Conservation (phyloP, 2,329 filamentous ascomycete genomes). For the Colletotrichum magnum region DNA sequence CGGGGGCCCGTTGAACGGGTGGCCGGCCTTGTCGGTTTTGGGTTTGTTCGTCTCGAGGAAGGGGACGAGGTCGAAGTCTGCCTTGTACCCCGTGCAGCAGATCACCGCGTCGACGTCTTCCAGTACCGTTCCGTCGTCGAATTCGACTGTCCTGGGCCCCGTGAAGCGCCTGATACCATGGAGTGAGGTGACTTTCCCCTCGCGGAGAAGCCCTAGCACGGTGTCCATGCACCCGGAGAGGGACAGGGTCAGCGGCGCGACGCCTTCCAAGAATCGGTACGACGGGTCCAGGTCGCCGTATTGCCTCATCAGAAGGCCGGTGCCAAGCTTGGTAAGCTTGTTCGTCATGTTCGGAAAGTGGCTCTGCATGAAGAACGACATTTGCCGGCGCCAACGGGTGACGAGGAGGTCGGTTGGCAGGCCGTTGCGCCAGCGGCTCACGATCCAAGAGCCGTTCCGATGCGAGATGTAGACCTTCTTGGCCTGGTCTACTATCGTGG, state of each 20-base stretch:
- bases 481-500: slow-evolving; percentile 51
- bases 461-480: slow-evolving; percentile 59
- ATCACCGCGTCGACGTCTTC: slow-evolving; percentile 47
- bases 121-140: slow-evolving; percentile 45
- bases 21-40: slow-evolving; percentile 17
- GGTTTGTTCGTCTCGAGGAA: slow-evolving; percentile 45
- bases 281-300: slow-evolving; percentile 46
- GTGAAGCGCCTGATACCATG: slow-evolving; percentile 46
- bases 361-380: slow-evolving; percentile 48
- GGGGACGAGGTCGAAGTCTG: slow-evolving; percentile 43
- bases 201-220: slow-evolving; percentile 45
- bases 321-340: slow-evolving; percentile 36
- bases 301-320: slow-evolving; percentile 25
- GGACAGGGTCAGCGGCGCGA: slow-evolving; percentile 43
- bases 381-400: slow-evolving; percentile 50
- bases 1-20: slow-evolving; percentile 47
- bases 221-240: slow-evolving; percentile 45
- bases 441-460: slow-evolving; percentile 53
- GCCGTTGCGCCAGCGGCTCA: slow-evolving; percentile 51
- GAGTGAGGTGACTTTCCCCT: slow-evolving; percentile 46
- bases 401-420: slow-evolving; percentile 51
- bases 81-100: slow-evolving; percentile 48
- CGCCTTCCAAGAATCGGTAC: slow-evolving; percentile 45
- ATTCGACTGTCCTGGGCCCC: slow-evolving; percentile 44
- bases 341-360: slow-evolving; percentile 25